These are phyloP conservation scores for Globisporangium rhizosaccharum DNA, from an alignment of 352 stramenopile species.

Conservation along the genomic window DNA sequence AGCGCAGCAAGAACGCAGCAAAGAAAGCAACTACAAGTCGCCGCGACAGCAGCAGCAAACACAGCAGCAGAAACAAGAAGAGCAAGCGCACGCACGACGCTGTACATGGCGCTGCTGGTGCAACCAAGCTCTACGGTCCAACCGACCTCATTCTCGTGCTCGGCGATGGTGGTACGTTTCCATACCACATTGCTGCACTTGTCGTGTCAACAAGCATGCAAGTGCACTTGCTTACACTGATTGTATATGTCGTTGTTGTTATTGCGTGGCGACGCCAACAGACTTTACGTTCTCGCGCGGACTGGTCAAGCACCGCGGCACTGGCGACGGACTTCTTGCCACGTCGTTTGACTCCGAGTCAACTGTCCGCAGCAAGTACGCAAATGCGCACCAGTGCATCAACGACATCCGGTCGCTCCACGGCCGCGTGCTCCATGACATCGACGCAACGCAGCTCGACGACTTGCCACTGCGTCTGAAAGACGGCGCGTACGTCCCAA, in stretches of 20 bases:
- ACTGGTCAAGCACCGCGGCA: constrained; percentile 55
- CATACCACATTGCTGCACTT: background rate
- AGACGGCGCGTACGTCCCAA: constrained; percentile 19
- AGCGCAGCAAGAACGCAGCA: constrained; percentile 13
- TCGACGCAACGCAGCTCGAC: constrained; percentile 80
- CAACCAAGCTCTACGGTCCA: constrained; percentile 38
- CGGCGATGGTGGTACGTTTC: constrained; percentile 50
- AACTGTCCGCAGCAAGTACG: constrained; percentile 67
- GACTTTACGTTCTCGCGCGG: constrained; percentile 82
- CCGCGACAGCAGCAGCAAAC: background rate
- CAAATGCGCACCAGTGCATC: constrained; percentile 72
- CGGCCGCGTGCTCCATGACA: constrained; percentile 57
- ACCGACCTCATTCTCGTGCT: constrained; percentile 66
- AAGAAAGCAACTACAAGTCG: background rate
- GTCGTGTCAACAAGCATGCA: background rate
- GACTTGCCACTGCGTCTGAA: constrained; percentile 32
- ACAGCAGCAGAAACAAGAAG: background rate
- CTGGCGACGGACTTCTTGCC: constrained; percentile 49
- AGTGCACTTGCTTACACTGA: background rate
- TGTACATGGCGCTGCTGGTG: constrained; percentile 1
- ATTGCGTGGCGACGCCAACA: constrained; percentile 3
- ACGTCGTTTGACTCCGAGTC: constrained; percentile 77
- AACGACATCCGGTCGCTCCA: constrained; percentile 30
- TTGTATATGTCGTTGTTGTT: background rate
- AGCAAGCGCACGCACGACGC: constrained; percentile 24